Percentiles rank a stretch among this genome's conserved stretches.
phyloP scores from a whole-genome alignment of 139 green algal genomes.

The Diplosphaera chodatii region DNA sequence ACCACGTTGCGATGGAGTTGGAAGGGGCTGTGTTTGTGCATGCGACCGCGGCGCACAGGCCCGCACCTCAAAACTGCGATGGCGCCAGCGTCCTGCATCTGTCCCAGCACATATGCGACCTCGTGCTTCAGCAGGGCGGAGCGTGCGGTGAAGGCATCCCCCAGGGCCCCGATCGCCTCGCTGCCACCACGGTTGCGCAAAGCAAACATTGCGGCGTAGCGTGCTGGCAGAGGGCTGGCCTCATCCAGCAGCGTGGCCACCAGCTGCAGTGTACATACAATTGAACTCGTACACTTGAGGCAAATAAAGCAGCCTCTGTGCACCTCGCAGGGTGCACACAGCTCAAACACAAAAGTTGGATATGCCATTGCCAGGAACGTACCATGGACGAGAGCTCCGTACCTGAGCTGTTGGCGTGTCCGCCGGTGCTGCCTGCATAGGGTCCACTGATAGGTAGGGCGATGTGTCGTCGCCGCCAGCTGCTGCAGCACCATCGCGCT shows the following conservation, averaged over 20 bases:
- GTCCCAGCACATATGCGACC: conserved; percentile 94
- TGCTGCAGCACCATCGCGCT: neutral
- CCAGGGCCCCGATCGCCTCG: conserved; percentile 69
- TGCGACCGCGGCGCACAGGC: no score
- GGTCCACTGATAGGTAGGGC: conserved; percentile 87
- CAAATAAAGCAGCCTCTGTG: no score
- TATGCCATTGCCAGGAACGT: no score
- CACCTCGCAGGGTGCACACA: no score
- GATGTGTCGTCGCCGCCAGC: conserved; percentile 35
- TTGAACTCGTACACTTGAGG: no score
- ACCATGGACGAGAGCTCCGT: no score
- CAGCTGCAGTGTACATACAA: conserved; percentile 61
- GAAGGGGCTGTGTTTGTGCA: no score
- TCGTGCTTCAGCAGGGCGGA: conserved; percentile 90
- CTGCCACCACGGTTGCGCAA: conserved; percentile 83
- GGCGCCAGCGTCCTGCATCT: conserved; percentile 80
- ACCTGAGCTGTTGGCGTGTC: conserved; percentile 55
- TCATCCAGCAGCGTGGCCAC: conserved; percentile 14
- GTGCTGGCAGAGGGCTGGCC: conserved; percentile 15
- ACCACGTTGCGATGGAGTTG: no score
- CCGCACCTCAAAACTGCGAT: conserved; percentile 39
- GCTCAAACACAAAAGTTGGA: no score
- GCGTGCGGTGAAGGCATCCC: conserved; percentile 34
- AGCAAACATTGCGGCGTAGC: conserved; percentile 93
- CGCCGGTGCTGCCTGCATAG: conserved; percentile 69